Evolutionary conservation across 441 rosid species (phyloP).

Genomic region (Adansonia gregorii): DNA sequence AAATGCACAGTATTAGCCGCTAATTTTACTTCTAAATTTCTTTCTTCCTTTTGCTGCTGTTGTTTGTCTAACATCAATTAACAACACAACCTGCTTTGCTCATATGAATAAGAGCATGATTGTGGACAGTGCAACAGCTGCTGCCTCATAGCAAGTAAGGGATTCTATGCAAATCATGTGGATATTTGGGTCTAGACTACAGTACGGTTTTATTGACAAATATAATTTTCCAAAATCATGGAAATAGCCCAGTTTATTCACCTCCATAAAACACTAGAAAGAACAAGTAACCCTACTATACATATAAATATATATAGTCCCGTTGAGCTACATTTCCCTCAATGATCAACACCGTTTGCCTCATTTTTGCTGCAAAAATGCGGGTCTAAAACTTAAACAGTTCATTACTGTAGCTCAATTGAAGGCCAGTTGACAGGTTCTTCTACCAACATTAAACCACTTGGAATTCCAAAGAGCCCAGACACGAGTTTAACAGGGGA

Average conservation of each 20-base stretch:
- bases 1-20: not conserved
- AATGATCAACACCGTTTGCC: not conserved
- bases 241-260: not conserved
- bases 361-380: not conserved
- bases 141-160: too few species aligned
- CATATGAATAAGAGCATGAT: not conserved
- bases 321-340: not conserved
- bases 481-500: not conserved
- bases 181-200: not conserved
- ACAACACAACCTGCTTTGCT: not conserved
- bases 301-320: not conserved
- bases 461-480: not conserved
- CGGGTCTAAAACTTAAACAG: not conserved
- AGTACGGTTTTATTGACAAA: not conserved
- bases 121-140: not conserved
- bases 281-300: not conserved
- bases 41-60: not conserved
- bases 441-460: not conserved
- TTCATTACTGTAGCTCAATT: constrained; percentile 1
- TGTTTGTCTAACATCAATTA: not conserved
- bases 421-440: not conserved
- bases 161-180: not conserved
- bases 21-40: not conserved
- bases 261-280: not conserved
- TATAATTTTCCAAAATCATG: not conserved